These are phyloP conservation scores for Populus deltoides DNA, from an alignment of 345 rosid genomes.

Conservation along the genomic window DNA sequence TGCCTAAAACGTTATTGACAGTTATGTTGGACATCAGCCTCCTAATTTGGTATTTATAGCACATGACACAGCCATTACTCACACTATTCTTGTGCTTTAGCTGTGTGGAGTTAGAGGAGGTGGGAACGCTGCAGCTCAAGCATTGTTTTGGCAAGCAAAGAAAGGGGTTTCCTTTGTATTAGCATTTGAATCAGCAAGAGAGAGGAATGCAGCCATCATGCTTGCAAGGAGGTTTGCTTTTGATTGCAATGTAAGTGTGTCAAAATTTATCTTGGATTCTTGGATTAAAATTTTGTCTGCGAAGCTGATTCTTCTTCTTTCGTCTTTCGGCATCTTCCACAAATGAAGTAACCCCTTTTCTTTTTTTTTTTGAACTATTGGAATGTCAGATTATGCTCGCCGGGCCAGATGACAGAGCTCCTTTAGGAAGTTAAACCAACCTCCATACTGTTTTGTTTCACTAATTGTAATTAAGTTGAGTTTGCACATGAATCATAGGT, in stretches of 20 bases:
- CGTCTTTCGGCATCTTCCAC: too few species aligned
- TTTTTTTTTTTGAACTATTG: not conserved
- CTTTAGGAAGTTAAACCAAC: conserved; percentile 28
- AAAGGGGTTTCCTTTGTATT: conserved; percentile 68
- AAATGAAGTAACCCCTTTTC: not conserved
- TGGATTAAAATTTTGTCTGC: not conserved
- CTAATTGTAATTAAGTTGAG: conserved; percentile 42
- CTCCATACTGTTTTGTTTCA: conserved; percentile 1
- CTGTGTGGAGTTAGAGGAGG: conserved; percentile 98
- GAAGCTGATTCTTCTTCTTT: not conserved
- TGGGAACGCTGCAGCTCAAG: conserved; percentile 94
- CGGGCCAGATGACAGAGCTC: conserved; percentile 59
- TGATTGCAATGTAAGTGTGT: conserved; percentile 76
- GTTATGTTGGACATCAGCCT: not conserved
- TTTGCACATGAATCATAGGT: conserved; percentile 33
- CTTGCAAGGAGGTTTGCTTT: conserved; percentile 93
- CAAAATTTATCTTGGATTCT: not conserved
- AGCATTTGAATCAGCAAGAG: conserved; percentile 88
- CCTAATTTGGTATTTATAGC: not conserved
- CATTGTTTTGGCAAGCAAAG: conserved; percentile 86
- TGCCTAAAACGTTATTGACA: not conserved
- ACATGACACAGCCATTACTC: not conserved
- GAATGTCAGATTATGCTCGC: conserved; percentile 53
- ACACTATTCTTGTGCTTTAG: conserved; percentile 27
- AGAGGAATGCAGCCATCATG: conserved; percentile 86